Evolutionary conservation across 345 rosid genomes (phyloP), one percentile per base, ranked within the genome.

Genomic region (Gossypium australe): DNA sequence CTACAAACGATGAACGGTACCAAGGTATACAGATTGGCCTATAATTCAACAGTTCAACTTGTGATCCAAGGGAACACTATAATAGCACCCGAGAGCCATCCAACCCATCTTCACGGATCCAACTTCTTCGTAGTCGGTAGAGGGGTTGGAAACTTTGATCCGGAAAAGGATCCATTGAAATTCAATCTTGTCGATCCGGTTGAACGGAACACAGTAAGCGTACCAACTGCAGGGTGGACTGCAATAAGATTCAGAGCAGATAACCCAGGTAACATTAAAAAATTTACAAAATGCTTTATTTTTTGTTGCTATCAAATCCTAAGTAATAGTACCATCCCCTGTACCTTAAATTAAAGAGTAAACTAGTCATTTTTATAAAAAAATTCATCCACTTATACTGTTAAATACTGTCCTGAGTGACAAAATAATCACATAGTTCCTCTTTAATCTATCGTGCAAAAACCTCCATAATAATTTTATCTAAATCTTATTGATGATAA

Each of bases 101-200:
- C 41, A 34, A 5, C 41, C 41, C 71, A 92, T 82, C 81, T 89
- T 49, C 96, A 90, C 64, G 96, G 97, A 22, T 87, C 47, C 67
- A 89, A 92, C 64, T 89, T 92, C 82, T 89, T 75, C 13, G 86
- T 57, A n/a, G 77, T 92, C 14, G 96, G 91, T 34, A 87, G 83
- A 34, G 96, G 96, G 24, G 24, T 77, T 1, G 97, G 97, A 60
- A 92, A 92, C 51, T 92, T 85, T 47, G 86, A 90, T 76, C 86
- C 87, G 0, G 62, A 44, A 2, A 75, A 78, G 17, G 96, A 92
- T 77, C 90, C 96, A 2, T 60, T 71, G 59, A 88, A 80, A 25
- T 90, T 89, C 77, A 89, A 90, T 75, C 89, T 92, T 12, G 81
- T 87, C n/a, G 97, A 92, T 80, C 96, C 93, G 2, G 87, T 90